These are phyloP conservation scores for Beauveria medogensis DNA, from an alignment of 2,329 filamentous ascomycete genomes.

Conservation along the genomic window DNA sequence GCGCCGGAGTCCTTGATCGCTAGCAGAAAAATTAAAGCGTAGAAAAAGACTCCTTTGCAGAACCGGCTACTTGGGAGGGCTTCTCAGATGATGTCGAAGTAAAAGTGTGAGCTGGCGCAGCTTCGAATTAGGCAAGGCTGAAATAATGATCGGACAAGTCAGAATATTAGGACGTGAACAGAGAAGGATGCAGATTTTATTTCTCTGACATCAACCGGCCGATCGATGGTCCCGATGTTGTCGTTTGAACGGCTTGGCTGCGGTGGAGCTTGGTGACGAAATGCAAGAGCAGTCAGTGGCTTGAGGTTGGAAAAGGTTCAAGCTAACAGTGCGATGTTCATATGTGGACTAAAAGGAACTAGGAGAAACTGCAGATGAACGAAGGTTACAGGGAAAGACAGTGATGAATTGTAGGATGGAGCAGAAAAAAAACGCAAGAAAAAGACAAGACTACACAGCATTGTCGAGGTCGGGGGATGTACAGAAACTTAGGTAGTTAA, in stretches of 20 bases:
- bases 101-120: background rate
- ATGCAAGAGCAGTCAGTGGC: background rate
- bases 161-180: too few species aligned
- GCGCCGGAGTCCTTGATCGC: background rate
- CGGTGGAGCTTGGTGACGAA: slow-evolving; percentile 9
- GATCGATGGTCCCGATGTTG: background rate
- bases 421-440: background rate
- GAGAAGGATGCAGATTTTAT: background rate
- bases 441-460: background rate
- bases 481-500: background rate
- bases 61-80: background rate
- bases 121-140: background rate
- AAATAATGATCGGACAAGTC: background rate
- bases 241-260: slow-evolving; percentile 3
- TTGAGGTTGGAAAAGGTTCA: background rate
- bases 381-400: background rate
- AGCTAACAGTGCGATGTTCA: background rate
- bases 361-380: background rate
- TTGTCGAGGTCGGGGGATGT: background rate
- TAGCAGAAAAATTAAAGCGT: background rate
- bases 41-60: background rate
- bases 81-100: background rate
- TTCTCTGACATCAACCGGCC: background rate
- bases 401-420: background rate
- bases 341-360: too few species aligned